Evolutionary conservation across 2,329 filamentous ascomycete species (phyloP), one percentile per base, ranked within the genome.

Genomic region (Botrytis fabae): DNA sequence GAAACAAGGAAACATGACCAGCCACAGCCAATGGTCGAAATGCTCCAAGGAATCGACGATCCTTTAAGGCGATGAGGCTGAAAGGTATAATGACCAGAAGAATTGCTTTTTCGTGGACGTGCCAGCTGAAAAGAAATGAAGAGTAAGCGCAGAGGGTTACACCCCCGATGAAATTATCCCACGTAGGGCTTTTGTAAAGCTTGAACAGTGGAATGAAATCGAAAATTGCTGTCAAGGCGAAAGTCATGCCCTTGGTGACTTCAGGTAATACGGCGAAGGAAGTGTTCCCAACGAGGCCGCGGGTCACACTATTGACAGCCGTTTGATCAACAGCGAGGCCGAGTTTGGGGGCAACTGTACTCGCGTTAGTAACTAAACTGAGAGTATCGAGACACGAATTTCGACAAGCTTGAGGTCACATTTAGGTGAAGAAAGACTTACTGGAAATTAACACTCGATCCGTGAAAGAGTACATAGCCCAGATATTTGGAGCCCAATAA

Each of bases 91-190:
- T 94, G 80, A 98, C 92, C 32, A 98, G 88, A 35, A 99, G 87
- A 73, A 99, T 93, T 1, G 96, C 96, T 83, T 99, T 99, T 81
- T 99, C 96, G 79, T 99, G 96, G 14, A 99, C 96, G 80, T 99
- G 96, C 94, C 95, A 99, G 73, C 96, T 95, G 78, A 98, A 98
- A 16, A 99, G 87, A 84, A 99, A 99, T 0, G 95, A 98, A 0
- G 95, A 93, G 80, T 98, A 99, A 73, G 93, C 96, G 80, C 96
- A 98, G 25, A 98, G 89, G 0, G 95, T 98, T 62, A 97, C 88
- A 0, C 94, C 92, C 5, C 94, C 94, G 60, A 98, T 88, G 80
- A 99, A 98, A 72, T 89, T 92, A 75, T 97, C 92, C 93, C 94
- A 97, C 0, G 89, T 93, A 2, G 94, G 94, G 69, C 88, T 86